Conservation (phyloP, 2,329 filamentous ascomycete species). For the Calonectria hawksworthii region DNA sequence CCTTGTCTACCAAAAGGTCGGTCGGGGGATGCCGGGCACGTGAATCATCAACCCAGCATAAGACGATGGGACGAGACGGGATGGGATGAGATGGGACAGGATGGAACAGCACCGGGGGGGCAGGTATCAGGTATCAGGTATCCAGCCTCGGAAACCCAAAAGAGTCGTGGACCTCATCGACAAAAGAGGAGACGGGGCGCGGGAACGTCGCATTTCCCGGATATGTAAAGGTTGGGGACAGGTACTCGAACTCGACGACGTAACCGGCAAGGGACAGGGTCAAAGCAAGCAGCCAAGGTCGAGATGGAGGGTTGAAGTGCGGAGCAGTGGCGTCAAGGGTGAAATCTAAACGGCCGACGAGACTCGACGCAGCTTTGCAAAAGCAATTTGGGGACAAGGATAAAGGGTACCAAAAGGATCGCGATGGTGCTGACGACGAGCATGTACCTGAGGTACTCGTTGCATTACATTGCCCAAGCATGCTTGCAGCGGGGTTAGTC, state of each 20-base stretch:
- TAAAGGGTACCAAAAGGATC: neutral
- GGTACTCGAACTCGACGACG: conserved; percentile 11
- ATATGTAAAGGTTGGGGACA: neutral
- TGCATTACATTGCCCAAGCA: neutral
- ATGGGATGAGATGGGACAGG: neutral
- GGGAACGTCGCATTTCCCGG: conserved; percentile 3
- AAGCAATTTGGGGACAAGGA: neutral
- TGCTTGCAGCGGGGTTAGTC: neutral
- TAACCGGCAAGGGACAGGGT: conserved; percentile 3
- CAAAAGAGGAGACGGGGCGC: neutral
- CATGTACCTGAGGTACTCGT: neutral
- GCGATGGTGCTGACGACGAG: neutral
- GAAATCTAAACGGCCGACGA: neutral
- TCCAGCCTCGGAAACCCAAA: neutral
- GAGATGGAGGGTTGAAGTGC: conserved; percentile 1
- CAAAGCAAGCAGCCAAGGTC: neutral
- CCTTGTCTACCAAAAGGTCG: conserved; percentile 4
- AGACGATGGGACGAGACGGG: neutral
- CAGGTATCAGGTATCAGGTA: neutral
- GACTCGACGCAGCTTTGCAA: neutral
- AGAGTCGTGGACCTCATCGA: neutral
- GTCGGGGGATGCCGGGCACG: conserved; percentile 14
- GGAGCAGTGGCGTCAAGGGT: conserved; percentile 5
- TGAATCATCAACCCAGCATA: neutral
- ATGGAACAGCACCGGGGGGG: neutral